Evolutionary conservation across 495 filamentous ascomycete species (phyloP).

Genomic region (Neurospora sp.): DNA sequence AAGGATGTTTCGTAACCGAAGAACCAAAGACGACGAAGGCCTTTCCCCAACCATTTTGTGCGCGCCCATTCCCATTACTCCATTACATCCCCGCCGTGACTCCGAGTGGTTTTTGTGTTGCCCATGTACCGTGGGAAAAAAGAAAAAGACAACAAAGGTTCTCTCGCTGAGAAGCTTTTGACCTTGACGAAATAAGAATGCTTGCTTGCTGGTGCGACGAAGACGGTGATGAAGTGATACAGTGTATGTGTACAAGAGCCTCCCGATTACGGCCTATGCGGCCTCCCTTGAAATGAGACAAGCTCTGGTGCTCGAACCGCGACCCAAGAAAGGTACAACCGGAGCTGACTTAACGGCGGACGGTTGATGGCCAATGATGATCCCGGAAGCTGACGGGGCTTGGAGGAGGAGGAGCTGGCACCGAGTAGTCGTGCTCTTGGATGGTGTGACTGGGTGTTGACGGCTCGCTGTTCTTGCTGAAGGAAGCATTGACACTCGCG

Average conservation of each 20-base stretch:
- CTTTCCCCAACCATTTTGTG: neutral
- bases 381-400: slow-evolving; percentile 39
- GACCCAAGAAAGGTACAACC: neutral
- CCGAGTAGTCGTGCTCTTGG: slow-evolving; percentile 39
- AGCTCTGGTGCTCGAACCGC: neutral
- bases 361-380: slow-evolving; percentile 27
- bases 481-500: slow-evolving; percentile 35
- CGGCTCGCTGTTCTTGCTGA: slow-evolving; percentile 28
- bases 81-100: neutral
- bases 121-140: neutral
- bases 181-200: neutral
- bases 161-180: neutral
- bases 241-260: neutral
- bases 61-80: neutral
- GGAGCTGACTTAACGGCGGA: slow-evolving; percentile 14
- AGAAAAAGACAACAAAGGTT: neutral
- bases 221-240: neutral
- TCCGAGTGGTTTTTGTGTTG: neutral
- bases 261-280: neutral
- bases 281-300: neutral
- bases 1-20: neutral
- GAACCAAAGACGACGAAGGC: neutral
- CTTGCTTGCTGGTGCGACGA: neutral
- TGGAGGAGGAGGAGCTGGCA: slow-evolving; percentile 40
- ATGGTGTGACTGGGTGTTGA: slow-evolving; percentile 32